Evolutionary conservation across 2,329 filamentous ascomycete species (phyloP).

Genomic region (Fusarium euwallaceae): DNA sequence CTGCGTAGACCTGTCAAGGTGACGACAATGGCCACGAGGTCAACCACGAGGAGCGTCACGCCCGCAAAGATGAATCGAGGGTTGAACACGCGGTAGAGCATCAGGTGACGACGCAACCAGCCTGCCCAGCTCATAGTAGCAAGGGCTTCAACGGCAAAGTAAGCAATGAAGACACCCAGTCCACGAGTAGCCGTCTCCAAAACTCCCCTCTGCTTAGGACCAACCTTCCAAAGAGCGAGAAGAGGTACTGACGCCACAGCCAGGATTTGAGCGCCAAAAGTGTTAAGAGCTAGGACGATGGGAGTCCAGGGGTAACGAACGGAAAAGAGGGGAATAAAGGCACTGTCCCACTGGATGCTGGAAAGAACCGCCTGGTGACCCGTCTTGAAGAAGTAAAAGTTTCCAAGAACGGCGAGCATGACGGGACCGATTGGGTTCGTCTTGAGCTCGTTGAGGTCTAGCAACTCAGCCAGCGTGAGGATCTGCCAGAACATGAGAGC

Average conservation of each 20-base stretch:
- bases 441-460: constrained; percentile 72
- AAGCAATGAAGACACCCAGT: constrained; percentile 80
- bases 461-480: constrained; percentile 78
- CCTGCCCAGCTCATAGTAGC: constrained; percentile 94
- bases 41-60: constrained; percentile 78
- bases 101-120: constrained; percentile 88
- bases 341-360: constrained; percentile 95
- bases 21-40: constrained; percentile 78
- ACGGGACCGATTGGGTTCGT: constrained; percentile 84
- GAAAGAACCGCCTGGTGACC: constrained; percentile 91
- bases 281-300: constrained; percentile 84
- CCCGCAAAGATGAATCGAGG: constrained; percentile 91
- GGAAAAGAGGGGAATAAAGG: constrained; percentile 87
- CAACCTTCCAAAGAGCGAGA: constrained; percentile 88
- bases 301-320: constrained; percentile 93
- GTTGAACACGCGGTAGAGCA: constrained; percentile 95
- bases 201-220: constrained; percentile 77
- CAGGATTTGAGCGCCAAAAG: constrained; percentile 89
- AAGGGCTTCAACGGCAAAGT: constrained; percentile 85
- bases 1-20: constrained; percentile 80
- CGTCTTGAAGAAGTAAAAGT: constrained; percentile 97
- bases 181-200: constrained; percentile 79
- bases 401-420: constrained; percentile 87
- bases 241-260: constrained; percentile 85
- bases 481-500: constrained; percentile 90